Conservation (phyloP, 345 rosid species). For the Erysimum cheiranthoides region DNA sequence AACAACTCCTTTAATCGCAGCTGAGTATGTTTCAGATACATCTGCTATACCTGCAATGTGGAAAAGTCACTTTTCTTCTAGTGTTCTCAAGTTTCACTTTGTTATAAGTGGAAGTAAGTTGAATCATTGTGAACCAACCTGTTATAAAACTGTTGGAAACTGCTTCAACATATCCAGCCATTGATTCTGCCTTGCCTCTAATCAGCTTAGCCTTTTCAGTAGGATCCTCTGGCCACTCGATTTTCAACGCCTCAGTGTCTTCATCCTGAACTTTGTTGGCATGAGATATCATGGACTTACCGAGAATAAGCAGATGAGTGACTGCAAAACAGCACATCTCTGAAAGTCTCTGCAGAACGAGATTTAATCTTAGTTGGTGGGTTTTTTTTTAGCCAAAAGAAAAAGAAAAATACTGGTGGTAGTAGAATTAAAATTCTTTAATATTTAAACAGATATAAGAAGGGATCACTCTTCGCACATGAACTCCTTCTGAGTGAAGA, state of each 20-base stretch:
- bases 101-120: neutral
- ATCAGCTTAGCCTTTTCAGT: slow-evolving; percentile 85
- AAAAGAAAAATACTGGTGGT: neutral
- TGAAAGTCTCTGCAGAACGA: slow-evolving; percentile 82
- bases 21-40: slow-evolving; percentile 78
- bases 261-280: slow-evolving; percentile 71
- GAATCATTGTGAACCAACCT: slow-evolving; percentile 53
- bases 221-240: slow-evolving; percentile 94
- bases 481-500: slow-evolving; percentile 97
- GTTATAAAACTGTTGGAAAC: slow-evolving; percentile 86
- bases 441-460: neutral
- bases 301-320: slow-evolving; percentile 76
- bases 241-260: slow-evolving; percentile 61
- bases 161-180: slow-evolving; percentile 77
- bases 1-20: slow-evolving; percentile 63
- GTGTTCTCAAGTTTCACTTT: neutral
- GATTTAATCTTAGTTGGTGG: slow-evolving; percentile 28
- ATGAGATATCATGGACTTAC: slow-evolving; percentile 76
- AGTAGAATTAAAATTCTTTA: slow-evolving; percentile 3
- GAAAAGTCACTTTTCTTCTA: neutral
- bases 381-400: neutral
- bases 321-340: slow-evolving; percentile 93
- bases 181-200: slow-evolving; percentile 67
- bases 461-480: slow-evolving; percentile 60
- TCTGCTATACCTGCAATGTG: slow-evolving; percentile 76